These are phyloP conservation scores for Fusarium mangiferae DNA, from an alignment of 2,329 filamentous ascomycete genomes.

Conservation along the genomic window DNA sequence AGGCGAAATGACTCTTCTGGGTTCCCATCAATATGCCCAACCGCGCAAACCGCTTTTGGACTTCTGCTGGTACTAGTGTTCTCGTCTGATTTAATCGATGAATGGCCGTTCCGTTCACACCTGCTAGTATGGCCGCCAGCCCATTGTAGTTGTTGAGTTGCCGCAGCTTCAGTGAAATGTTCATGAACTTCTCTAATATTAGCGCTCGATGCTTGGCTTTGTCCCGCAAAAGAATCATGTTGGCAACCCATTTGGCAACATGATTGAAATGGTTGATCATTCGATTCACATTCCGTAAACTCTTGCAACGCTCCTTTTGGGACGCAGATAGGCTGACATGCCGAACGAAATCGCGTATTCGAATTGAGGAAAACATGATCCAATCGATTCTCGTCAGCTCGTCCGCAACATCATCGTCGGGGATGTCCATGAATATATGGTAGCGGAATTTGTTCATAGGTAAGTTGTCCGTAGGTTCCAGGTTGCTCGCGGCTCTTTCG, in stretches of 20 bases:
- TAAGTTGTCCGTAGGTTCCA: conserved; percentile 76
- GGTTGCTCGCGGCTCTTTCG: conserved; percentile 77
- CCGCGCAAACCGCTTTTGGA: conserved; percentile 86
- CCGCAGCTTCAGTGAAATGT: conserved; percentile 84
- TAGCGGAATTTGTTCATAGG: conserved; percentile 87
- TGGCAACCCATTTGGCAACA: conserved; percentile 82
- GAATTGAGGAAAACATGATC: conserved; percentile 97
- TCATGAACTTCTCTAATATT: conserved; percentile 96
- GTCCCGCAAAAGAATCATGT: conserved; percentile 87
- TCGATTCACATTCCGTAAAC: conserved; percentile 86
- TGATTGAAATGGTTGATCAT: conserved; percentile 96
- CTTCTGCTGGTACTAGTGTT: conserved; percentile 75
- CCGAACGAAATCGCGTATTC: conserved; percentile 90
- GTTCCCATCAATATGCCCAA: conserved; percentile 93
- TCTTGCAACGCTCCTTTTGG: conserved; percentile 79
- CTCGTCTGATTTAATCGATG: conserved; percentile 85
- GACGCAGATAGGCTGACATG: conserved; percentile 82
- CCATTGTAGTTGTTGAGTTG: conserved; percentile 98
- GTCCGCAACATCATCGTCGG: conserved; percentile 85
- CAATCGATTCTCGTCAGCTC: conserved; percentile 97
- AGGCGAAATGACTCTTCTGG: conserved; percentile 91
- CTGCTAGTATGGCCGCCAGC: conserved; percentile 91
- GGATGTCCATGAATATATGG: conserved; percentile 87
- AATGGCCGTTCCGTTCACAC: conserved; percentile 88
- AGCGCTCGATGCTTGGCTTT: conserved; percentile 94